Percentiles rank a stretch among this genome's conserved stretches.
phyloP scores from a whole-genome alignment of 306 rosid genomes.

The Trifolium subterraneum region DNA sequence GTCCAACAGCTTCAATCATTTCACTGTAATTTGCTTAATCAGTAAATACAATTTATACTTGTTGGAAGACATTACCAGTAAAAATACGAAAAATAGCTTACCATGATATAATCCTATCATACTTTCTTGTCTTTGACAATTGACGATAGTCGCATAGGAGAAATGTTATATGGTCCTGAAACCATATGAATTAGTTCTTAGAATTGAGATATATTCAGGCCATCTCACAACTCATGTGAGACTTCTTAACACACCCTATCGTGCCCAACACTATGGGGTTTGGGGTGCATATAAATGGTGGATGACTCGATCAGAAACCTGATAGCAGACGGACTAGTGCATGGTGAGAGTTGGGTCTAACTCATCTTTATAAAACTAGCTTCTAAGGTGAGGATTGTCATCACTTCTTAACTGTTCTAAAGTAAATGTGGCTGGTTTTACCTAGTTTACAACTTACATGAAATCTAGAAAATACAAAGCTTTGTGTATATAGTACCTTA shows the following conservation, averaged over 20 bases:
- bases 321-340: too few species aligned
- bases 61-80: neutral
- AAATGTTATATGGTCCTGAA: slow-evolving; percentile 40
- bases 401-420: too few species aligned
- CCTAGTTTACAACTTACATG: neutral
- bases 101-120: slow-evolving; percentile 83
- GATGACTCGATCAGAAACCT: too few species aligned
- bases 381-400: too few species aligned
- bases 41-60: slow-evolving; percentile 7
- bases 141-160: slow-evolving; percentile 88
- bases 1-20: slow-evolving; percentile 84
- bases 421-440: too few species aligned
- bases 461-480: neutral
- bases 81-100: slow-evolving; percentile 40
- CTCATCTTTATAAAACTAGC: too few species aligned
- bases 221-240: too few species aligned
- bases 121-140: slow-evolving; percentile 57
- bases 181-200: neutral
- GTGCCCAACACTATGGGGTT: too few species aligned
- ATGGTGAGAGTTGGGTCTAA: too few species aligned
- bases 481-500: slow-evolving; percentile 56
- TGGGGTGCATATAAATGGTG: too few species aligned
- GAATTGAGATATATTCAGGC: too few species aligned
- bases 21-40: slow-evolving; percentile 56
- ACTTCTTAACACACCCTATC: too few species aligned